phyloP scores from a whole-genome alignment of 1,284 basidiomycete species.

The Athelia sp. region DNA sequence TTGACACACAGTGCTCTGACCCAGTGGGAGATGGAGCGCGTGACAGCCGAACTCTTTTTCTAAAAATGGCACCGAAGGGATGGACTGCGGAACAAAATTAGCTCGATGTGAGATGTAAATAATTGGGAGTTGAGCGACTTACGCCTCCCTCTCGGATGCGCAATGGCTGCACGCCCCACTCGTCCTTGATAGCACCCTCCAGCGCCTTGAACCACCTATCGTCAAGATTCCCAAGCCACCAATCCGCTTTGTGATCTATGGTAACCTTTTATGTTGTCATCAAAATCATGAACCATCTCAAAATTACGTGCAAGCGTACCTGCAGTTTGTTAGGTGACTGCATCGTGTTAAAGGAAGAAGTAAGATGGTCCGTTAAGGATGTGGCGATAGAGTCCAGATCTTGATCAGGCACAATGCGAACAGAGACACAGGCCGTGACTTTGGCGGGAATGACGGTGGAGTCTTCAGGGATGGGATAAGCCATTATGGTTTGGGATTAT shows the following conservation, averaged over 20 bases:
- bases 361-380: conserved; percentile 58
- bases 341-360: conserved; percentile 55
- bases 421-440: conserved; percentile 77
- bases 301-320: conserved; percentile 30
- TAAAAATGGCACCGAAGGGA: conserved; percentile 88
- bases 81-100: conserved; percentile 52
- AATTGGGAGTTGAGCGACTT: conserved; percentile 24
- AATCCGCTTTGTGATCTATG: conserved; percentile 85
- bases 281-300: not conserved
- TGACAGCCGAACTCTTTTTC: conserved; percentile 86
- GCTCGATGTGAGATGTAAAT: conserved; percentile 3
- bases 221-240: conserved; percentile 91
- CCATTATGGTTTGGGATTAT: not conserved
- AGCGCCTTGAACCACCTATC: conserved; percentile 82
- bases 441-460: conserved; percentile 84
- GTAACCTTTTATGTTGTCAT: conserved; percentile 46
- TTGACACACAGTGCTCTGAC: conserved; percentile 66
- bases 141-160: conserved; percentile 94
- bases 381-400: conserved; percentile 67
- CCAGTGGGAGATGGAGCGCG: conserved; percentile 86
- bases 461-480: conserved; percentile 38
- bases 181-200: conserved; percentile 75
- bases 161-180: conserved; percentile 83
- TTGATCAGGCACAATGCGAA: conserved; percentile 95
- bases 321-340: conserved; percentile 70